Conservation (phyloP, 148 eudicot genomes). For the Vaccinium macrocarpon region DNA sequence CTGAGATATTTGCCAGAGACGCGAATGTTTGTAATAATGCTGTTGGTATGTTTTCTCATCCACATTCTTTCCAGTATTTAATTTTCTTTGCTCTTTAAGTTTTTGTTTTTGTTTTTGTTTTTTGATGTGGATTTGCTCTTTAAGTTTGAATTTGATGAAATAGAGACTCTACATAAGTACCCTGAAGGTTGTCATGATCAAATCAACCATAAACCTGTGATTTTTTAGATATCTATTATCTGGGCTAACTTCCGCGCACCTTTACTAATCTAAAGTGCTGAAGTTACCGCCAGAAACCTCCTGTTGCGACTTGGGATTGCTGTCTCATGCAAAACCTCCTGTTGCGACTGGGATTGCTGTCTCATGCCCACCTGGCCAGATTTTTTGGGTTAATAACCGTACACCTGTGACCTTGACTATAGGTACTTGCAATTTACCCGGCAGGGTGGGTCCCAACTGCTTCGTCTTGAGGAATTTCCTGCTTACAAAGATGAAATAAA, state of each 20-base stretch:
- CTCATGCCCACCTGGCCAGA: background rate
- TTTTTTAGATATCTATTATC: background rate
- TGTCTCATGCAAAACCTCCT: background rate
- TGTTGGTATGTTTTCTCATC: constrained; percentile 27
- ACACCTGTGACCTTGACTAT: background rate
- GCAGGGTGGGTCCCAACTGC: background rate
- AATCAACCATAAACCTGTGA: background rate
- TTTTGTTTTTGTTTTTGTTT: background rate
- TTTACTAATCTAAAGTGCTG: background rate
- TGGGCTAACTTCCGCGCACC: background rate
- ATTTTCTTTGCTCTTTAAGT: background rate
- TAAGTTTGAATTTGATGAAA: background rate
- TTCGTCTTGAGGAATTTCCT: background rate
- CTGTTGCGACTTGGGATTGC: background rate
- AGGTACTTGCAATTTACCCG: background rate
- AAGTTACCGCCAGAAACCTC: background rate
- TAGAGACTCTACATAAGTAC: background rate
- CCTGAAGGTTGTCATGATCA: background rate
- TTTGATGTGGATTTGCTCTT: background rate
- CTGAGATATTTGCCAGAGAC: constrained; percentile 37
- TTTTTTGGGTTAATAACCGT: background rate
- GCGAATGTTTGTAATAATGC: constrained; percentile 23
- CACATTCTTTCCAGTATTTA: background rate
- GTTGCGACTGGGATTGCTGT: background rate
- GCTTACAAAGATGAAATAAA: background rate